Conservation (phyloP, 306 rosid genomes). For the Malus orientalis region DNA sequence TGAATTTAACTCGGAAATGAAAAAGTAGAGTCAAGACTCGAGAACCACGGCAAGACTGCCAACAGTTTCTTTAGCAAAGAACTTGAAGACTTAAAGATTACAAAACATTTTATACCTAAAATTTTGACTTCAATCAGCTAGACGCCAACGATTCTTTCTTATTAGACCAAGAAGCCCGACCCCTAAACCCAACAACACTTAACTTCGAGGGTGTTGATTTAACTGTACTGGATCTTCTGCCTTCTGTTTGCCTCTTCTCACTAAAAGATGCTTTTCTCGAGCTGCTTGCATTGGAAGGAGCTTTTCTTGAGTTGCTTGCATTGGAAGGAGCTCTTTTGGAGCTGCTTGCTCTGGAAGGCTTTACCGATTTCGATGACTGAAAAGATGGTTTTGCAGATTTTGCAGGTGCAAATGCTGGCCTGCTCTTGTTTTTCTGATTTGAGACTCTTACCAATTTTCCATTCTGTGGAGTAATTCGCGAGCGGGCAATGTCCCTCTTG, state of each 20-base stretch:
- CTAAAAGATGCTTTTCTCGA: slow-evolving; percentile 33
- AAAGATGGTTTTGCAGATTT: slow-evolving; percentile 33
- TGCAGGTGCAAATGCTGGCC: neutral
- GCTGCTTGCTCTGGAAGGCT: slow-evolving; percentile 16
- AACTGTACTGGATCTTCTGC: slow-evolving; percentile 26
- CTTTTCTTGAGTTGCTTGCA: slow-evolving; percentile 21
- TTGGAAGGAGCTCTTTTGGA: slow-evolving; percentile 5
- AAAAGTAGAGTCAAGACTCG: no score
- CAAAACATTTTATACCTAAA: neutral
- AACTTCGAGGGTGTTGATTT: slow-evolving; percentile 57
- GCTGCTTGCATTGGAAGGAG: slow-evolving; percentile 26
- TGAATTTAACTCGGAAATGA: no score
- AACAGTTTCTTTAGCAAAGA: no score
- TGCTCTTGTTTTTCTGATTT: slow-evolving; percentile 24
- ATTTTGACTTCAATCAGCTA: slow-evolving; percentile 12
- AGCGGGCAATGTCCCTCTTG: slow-evolving; percentile 54
- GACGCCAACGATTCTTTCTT: slow-evolving; percentile 39
- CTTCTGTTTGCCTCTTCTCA: slow-evolving; percentile 31
- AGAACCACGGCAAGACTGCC: no score
- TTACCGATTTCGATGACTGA: slow-evolving; percentile 11
- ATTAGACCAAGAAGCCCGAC: slow-evolving; percentile 39
- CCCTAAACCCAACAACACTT: slow-evolving; percentile 83
- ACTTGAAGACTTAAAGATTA: no score
- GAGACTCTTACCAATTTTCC: slow-evolving; percentile 36
- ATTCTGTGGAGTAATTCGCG: slow-evolving; percentile 49